Conservation (phyloP, 768 basidiomycete genomes). For the Fomitopsis pulvina region DNA sequence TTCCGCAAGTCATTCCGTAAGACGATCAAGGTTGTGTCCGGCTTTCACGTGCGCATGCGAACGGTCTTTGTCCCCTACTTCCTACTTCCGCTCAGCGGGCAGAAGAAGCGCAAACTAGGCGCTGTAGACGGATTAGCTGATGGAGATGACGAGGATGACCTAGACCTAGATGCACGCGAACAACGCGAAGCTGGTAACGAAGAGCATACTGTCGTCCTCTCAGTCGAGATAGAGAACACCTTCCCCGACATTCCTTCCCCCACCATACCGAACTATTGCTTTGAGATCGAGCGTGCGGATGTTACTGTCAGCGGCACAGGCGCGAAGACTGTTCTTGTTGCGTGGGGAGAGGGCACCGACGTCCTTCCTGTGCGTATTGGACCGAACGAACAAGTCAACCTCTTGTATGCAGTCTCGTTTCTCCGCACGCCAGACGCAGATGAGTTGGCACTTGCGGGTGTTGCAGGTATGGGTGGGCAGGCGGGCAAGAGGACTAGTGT, state of each 20-base stretch:
- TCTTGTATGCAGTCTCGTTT: constrained; percentile 87
- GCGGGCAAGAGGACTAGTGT: background rate
- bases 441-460: constrained; percentile 22
- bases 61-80: constrained; percentile 88
- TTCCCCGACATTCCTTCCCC: constrained; percentile 5
- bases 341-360: constrained; percentile 38
- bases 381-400: constrained; percentile 75
- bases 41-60: constrained; percentile 89
- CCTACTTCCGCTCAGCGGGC: constrained; percentile 45
- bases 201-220: constrained; percentile 84
- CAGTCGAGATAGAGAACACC: constrained; percentile 84
- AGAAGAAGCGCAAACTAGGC: background rate
- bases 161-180: constrained; percentile 34
- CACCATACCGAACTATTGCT: constrained; percentile 52
- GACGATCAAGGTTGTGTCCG: constrained; percentile 70
- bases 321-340: constrained; percentile 41
- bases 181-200: constrained; percentile 62
- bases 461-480: background rate
- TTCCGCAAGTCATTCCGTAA: constrained; percentile 84
- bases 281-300: constrained; percentile 69
- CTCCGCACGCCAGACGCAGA: constrained; percentile 55
- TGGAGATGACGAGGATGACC: constrained; percentile 30
- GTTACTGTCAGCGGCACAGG: constrained; percentile 69
- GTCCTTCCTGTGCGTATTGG: constrained; percentile 72
- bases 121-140: background rate